These are phyloP conservation scores for Arachnomyces sp. DNA, from an alignment of 2,329 filamentous ascomycete genomes.

Conservation along the genomic window DNA sequence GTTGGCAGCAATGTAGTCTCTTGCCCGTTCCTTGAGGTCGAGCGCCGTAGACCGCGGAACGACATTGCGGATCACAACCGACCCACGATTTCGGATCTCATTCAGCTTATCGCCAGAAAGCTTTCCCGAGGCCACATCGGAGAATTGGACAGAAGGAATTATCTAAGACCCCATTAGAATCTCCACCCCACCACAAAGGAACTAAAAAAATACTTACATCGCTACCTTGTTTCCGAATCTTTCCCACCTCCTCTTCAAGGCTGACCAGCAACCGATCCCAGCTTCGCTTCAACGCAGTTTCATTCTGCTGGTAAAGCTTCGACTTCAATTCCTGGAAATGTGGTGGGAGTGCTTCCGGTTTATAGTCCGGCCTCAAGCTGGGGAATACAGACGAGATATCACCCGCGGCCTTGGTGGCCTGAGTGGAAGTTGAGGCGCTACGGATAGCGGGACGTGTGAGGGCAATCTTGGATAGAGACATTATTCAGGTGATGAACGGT, in stretches of 20 bases:
- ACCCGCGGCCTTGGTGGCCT: conserved; percentile 36
- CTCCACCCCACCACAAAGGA: neutral
- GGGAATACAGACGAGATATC: conserved; percentile 45
- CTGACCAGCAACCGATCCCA: conserved; percentile 37
- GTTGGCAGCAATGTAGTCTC: conserved; percentile 60
- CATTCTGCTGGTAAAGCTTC: conserved; percentile 32
- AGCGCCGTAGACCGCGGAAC: conserved; percentile 57
- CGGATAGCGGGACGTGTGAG: neutral
- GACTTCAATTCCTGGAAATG: conserved; percentile 37
- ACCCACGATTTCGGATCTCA: conserved; percentile 46
- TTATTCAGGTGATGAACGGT: too few relatives aligned
- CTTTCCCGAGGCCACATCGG: conserved; percentile 31
- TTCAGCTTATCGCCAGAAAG: conserved; percentile 24
- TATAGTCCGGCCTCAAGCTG: conserved; percentile 36
- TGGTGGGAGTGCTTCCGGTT: conserved; percentile 33
- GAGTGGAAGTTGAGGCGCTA: conserved; percentile 13
- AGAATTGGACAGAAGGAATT: conserved; percentile 37
- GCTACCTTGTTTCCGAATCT: conserved; percentile 34
- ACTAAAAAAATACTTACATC: conserved; percentile 23
- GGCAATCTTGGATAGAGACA: conserved; percentile 4
- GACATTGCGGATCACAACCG: conserved; percentile 58
- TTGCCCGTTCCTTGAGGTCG: conserved; percentile 56
- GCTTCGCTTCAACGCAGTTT: conserved; percentile 30
- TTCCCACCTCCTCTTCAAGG: conserved; percentile 32
- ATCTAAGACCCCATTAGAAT: conserved; percentile 17